Conservation (phyloP, 2,329 filamentous ascomycete genomes). For the Aspergillus fumigatiaffinis region DNA sequence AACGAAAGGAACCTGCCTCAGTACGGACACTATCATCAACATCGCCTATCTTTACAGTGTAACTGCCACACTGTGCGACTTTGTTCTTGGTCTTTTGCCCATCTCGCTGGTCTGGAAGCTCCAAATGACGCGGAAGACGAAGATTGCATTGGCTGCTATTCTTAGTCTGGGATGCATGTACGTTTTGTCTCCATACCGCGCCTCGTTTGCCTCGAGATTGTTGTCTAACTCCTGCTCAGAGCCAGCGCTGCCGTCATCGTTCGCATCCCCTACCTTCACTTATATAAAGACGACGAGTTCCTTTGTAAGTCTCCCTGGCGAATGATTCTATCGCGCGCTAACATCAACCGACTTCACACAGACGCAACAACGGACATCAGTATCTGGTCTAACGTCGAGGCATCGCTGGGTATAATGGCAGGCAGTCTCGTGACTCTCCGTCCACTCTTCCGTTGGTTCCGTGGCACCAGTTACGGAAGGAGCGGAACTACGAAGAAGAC, state of each 20-base stretch:
- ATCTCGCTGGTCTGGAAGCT: constrained; percentile 53
- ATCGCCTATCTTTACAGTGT: constrained; percentile 53
- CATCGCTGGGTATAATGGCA: constrained; percentile 42
- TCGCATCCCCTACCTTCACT: constrained; percentile 33
- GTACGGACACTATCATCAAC: constrained; percentile 46
- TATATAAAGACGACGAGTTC: constrained; percentile 30
- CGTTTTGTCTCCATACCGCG: constrained; percentile 19
- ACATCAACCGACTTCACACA: constrained; percentile 5
- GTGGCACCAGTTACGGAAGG: constrained; percentile 22
- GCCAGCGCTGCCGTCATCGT: constrained; percentile 35
- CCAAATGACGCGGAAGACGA: constrained; percentile 52
- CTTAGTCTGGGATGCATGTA: constrained; percentile 54
- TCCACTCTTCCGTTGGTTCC: constrained; percentile 44
- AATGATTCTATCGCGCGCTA: background rate
- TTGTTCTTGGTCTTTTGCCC: constrained; percentile 51
- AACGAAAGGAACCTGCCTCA: constrained; percentile 38
- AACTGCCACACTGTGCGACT: constrained; percentile 47
- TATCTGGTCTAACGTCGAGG: constrained; percentile 41
- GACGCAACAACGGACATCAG: constrained; percentile 34
- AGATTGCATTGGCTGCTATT: constrained; percentile 50
- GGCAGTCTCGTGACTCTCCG: constrained; percentile 48
- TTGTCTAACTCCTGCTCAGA: constrained; percentile 25
- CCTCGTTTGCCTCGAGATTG: background rate
- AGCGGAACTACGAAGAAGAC: constrained; percentile 22
- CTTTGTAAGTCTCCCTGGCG: constrained; percentile 26